phyloP scores from a whole-genome alignment of 1,139 yeast genomes.

The Sugiyamaella grinbergsii region DNA sequence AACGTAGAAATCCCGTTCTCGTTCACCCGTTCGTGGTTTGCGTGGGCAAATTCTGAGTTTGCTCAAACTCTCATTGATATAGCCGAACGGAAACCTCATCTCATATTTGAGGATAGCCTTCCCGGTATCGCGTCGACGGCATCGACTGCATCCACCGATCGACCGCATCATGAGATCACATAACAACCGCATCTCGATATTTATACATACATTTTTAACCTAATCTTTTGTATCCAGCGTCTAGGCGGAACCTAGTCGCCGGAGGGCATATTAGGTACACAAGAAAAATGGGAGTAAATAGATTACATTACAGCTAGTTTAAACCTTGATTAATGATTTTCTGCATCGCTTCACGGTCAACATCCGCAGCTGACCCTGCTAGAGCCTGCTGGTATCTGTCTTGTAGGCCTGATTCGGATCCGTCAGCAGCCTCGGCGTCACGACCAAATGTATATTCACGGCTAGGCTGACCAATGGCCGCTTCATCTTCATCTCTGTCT shows the following conservation, averaged over 20 bases:
- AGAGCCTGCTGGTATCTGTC: constrained; percentile 68
- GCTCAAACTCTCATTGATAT: constrained; percentile 79
- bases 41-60: constrained; percentile 93
- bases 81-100: constrained; percentile 71
- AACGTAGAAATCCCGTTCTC: constrained; percentile 56
- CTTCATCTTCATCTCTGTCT: constrained; percentile 35
- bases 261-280: too few relatives aligned
- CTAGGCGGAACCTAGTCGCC: too few relatives aligned
- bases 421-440: constrained; percentile 39
- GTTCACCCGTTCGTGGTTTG: constrained; percentile 80
- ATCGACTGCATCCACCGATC: too few relatives aligned
- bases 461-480: constrained; percentile 42
- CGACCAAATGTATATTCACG: constrained; percentile 78
- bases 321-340: constrained; percentile 23
- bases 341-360: constrained; percentile 27
- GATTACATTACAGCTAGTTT: constrained; percentile 6
- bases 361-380: constrained; percentile 25
- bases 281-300: constrained; percentile 9
- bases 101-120: constrained; percentile 53
- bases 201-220: too few relatives aligned
- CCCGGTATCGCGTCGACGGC: too few relatives aligned
- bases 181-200: too few relatives aligned
- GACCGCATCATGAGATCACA: too few relatives aligned
- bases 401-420: constrained; percentile 58
- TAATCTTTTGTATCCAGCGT: too few relatives aligned